Conservation (phyloP, 331 rosid genomes). For the Ulmus americana region DNA sequence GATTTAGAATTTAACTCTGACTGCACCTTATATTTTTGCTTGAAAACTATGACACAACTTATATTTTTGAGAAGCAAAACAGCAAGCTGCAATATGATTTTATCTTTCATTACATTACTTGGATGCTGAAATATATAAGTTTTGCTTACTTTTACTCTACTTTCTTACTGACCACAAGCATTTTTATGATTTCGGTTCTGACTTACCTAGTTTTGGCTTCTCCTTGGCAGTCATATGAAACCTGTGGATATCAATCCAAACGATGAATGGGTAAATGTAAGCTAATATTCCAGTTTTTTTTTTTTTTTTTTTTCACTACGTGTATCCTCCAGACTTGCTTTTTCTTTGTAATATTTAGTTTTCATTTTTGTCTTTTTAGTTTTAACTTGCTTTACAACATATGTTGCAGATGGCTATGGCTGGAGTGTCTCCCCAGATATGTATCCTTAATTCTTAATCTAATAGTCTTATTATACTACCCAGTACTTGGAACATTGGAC, state of each 20-base stretch:
- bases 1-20: conserved; percentile 1
- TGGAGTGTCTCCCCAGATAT: conserved; percentile 85
- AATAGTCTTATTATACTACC: conserved; percentile 9
- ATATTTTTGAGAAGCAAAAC: conserved; percentile 3
- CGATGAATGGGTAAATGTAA: conserved; percentile 90
- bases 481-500: conserved; percentile 1
- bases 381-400: conserved; percentile 22
- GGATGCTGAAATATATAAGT: conserved; percentile 13
- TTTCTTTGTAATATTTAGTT: neutral
- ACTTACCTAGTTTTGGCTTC: conserved; percentile 28
- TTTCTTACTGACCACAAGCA: neutral
- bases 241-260: conserved; percentile 86
- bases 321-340: conserved; percentile 1
- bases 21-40: neutral
- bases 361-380: neutral
- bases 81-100: conserved; percentile 7
- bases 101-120: conserved; percentile 10
- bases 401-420: conserved; percentile 86
- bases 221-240: conserved; percentile 76
- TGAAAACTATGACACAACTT: neutral
- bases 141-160: conserved; percentile 2
- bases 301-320: conserved; percentile 10
- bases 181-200: conserved; percentile 10
- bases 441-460: conserved; percentile 50
- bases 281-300: conserved; percentile 27